phyloP scores from a whole-genome alignment of 148 eudicot genomes.

The Vaccinium darrowii region DNA sequence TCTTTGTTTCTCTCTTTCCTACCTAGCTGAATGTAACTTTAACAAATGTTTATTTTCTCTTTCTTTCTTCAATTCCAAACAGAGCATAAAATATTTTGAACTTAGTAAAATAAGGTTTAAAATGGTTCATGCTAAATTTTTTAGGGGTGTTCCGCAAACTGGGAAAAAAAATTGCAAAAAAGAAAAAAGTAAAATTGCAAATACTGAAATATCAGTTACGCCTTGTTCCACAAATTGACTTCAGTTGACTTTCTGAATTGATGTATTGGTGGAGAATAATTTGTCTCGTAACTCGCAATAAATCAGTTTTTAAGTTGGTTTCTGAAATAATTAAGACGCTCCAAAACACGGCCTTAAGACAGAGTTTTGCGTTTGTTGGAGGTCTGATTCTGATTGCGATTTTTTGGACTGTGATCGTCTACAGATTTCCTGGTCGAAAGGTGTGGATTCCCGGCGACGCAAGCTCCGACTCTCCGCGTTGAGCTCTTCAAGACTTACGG shows the following conservation, averaged over 20 bases:
- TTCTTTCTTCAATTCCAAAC: background rate
- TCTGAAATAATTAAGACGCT: background rate
- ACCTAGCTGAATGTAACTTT: no score
- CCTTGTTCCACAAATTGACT: no score
- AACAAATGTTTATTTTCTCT: no score
- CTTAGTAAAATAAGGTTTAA: no score
- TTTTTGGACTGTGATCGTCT: background rate
- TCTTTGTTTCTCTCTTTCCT: no score
- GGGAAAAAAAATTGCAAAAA: background rate
- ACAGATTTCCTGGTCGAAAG: constrained; percentile 70
- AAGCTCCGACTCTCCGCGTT: constrained; percentile 65
- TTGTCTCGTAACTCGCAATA: no score
- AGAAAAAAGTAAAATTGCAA: background rate
- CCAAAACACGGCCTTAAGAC: background rate
- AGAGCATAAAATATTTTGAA: background rate
- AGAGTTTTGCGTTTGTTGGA: background rate
- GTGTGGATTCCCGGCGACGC: constrained; percentile 55
- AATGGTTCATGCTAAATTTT: no score
- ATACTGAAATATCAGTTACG: no score
- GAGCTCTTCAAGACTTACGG: constrained; percentile 84
- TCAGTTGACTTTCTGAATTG: no score
- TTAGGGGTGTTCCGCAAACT: background rate
- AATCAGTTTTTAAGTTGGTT: no score
- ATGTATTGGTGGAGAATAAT: no score
- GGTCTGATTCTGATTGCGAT: background rate